A percentile compares a stretch with the other conserved stretches of the same genome.
Evolutionary conservation across 1,284 basidiomycete species (phyloP).

Genomic region (Trichosporon sp.): DNA sequence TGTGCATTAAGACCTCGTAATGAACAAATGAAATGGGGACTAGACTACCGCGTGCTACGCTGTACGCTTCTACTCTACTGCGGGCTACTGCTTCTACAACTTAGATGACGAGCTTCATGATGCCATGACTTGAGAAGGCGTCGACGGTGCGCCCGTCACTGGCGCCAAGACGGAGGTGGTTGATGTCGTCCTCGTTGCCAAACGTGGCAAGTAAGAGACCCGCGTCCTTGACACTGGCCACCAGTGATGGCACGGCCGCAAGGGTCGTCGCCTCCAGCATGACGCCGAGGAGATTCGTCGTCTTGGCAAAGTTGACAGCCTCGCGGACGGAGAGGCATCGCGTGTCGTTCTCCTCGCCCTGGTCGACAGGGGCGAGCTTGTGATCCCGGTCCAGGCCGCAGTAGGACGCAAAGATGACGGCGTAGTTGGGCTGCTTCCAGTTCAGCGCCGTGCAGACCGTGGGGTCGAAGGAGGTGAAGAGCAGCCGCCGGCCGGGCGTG

Average conservation of each 20-base stretch:
- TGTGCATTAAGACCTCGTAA: no score
- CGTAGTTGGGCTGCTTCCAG: slow-evolving; percentile 99
- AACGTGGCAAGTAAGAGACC: slow-evolving; percentile 84
- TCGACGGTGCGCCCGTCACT: slow-evolving; percentile 53
- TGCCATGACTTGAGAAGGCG: slow-evolving; percentile 49
- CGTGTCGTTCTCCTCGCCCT: slow-evolving; percentile 59
- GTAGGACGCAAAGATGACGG: slow-evolving; percentile 89
- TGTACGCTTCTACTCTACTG: no score
- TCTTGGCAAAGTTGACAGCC: slow-evolving; percentile 91
- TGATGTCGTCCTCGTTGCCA: slow-evolving; percentile 62
- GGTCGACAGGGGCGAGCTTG: slow-evolving; percentile 51
- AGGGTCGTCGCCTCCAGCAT: slow-evolving; percentile 86
- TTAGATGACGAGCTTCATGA: slow-evolving; percentile 46
- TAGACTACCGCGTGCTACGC: no score
- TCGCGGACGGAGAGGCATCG: slow-evolving; percentile 74
- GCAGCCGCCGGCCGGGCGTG: slow-evolving; percentile 65
- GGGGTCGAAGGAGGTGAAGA: slow-evolving; percentile 85
- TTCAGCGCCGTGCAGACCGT: slow-evolving; percentile 77
- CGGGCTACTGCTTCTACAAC: no score
- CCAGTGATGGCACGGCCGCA: slow-evolving; percentile 74
- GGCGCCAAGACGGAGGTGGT: slow-evolving; percentile 41
- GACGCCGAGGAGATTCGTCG: slow-evolving; percentile 90
- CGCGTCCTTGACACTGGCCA: slow-evolving; percentile 81
- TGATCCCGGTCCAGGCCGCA: slow-evolving; percentile 67
- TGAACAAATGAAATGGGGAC: no score